Percentiles rank a stretch among this genome's conserved stretches.
These are phyloP conservation scores for Breviolum minutum DNA, from an alignment of 73 alveolate genomes.

Conservation along the genomic window DNA sequence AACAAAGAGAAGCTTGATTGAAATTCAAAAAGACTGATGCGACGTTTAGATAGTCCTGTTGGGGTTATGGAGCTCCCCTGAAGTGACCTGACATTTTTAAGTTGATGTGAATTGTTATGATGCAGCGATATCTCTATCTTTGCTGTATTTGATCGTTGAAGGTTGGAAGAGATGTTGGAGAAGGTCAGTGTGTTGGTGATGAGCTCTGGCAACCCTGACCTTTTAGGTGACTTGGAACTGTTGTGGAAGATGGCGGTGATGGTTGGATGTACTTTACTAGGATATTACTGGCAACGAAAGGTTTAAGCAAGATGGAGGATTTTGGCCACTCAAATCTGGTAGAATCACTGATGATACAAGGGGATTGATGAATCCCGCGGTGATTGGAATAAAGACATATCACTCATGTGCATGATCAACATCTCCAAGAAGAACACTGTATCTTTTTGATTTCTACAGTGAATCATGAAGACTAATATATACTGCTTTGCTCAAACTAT, in stretches of 20 bases:
- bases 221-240: not conserved
- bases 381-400: too few relatives aligned
- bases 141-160: not conserved
- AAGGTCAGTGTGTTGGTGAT: conserved; percentile 29
- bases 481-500: not conserved
- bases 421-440: too few relatives aligned
- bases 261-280: not conserved
- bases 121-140: not conserved
- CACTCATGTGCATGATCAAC: too few relatives aligned
- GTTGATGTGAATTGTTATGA: not conserved
- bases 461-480: not conserved
- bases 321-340: too few relatives aligned
- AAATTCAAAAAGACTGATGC: too few relatives aligned
- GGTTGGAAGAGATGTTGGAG: conserved; percentile 28
- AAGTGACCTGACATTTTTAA: not conserved
- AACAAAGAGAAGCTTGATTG: too few relatives aligned
- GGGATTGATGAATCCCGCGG: too few relatives aligned
- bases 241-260: not conserved
- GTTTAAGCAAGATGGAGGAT: not conserved
- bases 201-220: conserved; percentile 34
- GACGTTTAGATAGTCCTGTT: not conserved
- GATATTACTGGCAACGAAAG: not conserved
- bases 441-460: too few relatives aligned
- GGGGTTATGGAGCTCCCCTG: not conserved
- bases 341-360: too few relatives aligned